Evolutionary conservation across 139 green algal genomes (phyloP).

Genomic region (Coccomyxa sp.): DNA sequence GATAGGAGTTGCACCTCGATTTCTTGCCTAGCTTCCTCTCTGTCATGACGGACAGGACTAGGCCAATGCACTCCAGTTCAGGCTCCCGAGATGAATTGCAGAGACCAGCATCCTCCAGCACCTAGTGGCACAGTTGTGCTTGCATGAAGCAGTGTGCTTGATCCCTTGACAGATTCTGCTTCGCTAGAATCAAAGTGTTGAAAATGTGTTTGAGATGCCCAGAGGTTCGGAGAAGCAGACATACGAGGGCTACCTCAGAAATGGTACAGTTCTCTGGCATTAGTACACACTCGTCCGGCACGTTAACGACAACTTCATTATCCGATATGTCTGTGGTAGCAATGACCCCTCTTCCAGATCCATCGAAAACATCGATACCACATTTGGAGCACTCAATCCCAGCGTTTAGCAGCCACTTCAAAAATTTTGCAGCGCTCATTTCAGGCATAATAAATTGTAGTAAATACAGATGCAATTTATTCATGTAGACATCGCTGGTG

Average conservation of each 20-base stretch:
- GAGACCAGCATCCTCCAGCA: not conserved
- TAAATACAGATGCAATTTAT: not conserved
- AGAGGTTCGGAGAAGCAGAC: not conserved
- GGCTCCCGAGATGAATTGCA: not conserved
- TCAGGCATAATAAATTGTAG: not conserved
- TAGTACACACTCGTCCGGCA: not conserved
- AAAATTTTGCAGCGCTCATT: not conserved
- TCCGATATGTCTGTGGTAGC: not conserved
- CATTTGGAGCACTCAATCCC: not conserved
- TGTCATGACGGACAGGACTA: not conserved
- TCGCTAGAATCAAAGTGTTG: not conserved
- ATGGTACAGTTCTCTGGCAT: not conserved
- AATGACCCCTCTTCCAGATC: not conserved
- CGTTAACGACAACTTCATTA: not conserved
- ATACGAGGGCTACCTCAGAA: not conserved
- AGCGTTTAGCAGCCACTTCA: not conserved
- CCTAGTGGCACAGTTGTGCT: not conserved
- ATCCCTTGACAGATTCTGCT: not conserved
- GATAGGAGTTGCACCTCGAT: not conserved
- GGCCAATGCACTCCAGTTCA: too few species aligned
- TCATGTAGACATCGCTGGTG: not conserved
- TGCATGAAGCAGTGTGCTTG: not conserved
- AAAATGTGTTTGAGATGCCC: not conserved
- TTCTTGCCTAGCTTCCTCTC: not conserved
- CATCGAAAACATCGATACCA: not conserved